phyloP scores from a whole-genome alignment of 306 rosid genomes.

The Begonia fuchsioides region DNA sequence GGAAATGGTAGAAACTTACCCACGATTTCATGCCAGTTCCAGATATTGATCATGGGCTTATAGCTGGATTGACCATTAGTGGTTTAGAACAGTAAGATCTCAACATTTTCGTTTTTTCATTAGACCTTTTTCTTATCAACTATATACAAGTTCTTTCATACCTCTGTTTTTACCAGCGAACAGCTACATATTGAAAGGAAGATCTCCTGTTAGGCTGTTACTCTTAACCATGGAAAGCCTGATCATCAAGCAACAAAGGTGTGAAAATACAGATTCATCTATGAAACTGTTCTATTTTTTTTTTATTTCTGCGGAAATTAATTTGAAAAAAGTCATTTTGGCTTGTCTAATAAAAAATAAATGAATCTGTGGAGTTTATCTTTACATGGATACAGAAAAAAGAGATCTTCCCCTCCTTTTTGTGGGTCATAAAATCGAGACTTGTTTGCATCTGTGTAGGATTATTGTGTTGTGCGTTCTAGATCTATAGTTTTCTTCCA shows the following conservation, averaged over 20 bases:
- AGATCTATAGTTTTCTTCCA: neutral
- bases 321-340: too few relatives aligned
- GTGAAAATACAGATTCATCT: slow-evolving; percentile 15
- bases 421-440: too few relatives aligned
- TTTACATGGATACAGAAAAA: too few relatives aligned
- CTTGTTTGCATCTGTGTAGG: neutral
- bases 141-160: slow-evolving; percentile 10
- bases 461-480: neutral
- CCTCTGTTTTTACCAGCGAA: slow-evolving; percentile 10
- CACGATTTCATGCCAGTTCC: slow-evolving; percentile 60
- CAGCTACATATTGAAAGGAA: slow-evolving; percentile 84
- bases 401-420: too few relatives aligned
- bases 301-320: too few relatives aligned
- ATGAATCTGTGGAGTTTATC: too few relatives aligned
- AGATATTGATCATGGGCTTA: slow-evolving; percentile 60
- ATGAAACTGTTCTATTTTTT: too few relatives aligned
- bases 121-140: neutral
- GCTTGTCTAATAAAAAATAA: too few relatives aligned
- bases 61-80: slow-evolving; percentile 82
- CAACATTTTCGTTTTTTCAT: slow-evolving; percentile 3
- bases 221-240: slow-evolving; percentile 85
- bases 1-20: slow-evolving; percentile 72
- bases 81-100: slow-evolving; percentile 78
- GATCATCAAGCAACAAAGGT: slow-evolving; percentile 82
- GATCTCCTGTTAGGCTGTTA: slow-evolving; percentile 47